Base-by-base conservation (phyloP, 108 stramenopile species). In the Fragilariopsis cylindrus region DNA sequence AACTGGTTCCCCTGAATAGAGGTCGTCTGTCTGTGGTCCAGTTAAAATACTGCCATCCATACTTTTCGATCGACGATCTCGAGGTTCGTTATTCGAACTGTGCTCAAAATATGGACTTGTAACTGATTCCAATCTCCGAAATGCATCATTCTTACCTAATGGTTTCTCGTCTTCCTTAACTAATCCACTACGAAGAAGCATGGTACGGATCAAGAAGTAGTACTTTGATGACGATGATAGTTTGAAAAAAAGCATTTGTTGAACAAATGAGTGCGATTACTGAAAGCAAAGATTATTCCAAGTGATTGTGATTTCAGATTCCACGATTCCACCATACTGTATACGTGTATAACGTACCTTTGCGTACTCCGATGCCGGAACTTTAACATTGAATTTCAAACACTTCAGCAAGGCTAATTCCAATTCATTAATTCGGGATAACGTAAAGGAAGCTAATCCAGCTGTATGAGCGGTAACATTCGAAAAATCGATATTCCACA, bases 401-500 rank as follows among this genome's bases (percentile, higher is more conserved):
- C 86, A 81, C 46, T 76, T 73, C 55, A 96, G 75, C 54, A 94
- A 69, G 2, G 88, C 92, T 4, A 93, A 50, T 81, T 99, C 98
- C 64, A 98, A 79, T 64, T 92, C 85, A 81, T 99, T 99, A 68
- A 97, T 96, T 9, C 97, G 90, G 48, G 85, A 58, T 21, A 99
- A 74, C 16, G 87, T 81, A 58, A 97, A 99, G 71, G 69, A 86
- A 6, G 79, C 19, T 12, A 77, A 53, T 15, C 78, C 79, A 60
- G 45, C 21, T 3, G 74, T 72, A 13, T 71, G 48, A 4, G 79
- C 72, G 15, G 92, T 90, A 41, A 97, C 82, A 5, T 82, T 84
- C 46, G 86, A 65, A 67, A 98, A 98, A 81, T 98, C 97, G 19
- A 80, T 82, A 80, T 98, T 98, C 96, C 96, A 97, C 98, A 99